Conservation (phyloP, 23 red algal species). For the Chondrus crispus region DNA sequence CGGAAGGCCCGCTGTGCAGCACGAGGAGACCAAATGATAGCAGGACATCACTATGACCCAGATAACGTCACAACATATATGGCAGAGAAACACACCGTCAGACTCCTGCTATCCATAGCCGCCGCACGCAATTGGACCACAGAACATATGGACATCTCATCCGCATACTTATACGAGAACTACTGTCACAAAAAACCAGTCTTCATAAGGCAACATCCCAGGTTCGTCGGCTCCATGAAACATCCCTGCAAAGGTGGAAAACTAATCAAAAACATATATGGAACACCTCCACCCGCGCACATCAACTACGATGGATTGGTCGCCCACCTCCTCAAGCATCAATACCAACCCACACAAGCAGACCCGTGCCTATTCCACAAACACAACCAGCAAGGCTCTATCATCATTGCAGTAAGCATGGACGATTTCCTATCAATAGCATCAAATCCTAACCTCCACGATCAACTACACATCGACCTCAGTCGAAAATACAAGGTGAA, state of each 20-base stretch:
- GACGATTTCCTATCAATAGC: background rate
- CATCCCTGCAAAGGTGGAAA: background rate
- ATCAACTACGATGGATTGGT: background rate
- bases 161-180: background rate
- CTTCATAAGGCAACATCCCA: background rate
- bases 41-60: background rate
- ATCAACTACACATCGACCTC: background rate
- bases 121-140: background rate
- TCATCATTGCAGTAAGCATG: background rate
- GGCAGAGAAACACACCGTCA: background rate
- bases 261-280: background rate
- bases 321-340: background rate
- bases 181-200: background rate
- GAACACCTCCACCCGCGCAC: background rate
- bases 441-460: background rate
- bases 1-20: background rate
- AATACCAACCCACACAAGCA: background rate
- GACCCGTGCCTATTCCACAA: constrained; percentile 20
- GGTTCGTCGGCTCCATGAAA: background rate
- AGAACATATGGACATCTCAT: background rate
- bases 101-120: background rate
- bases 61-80: background rate
- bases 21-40: background rate
- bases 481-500: background rate
- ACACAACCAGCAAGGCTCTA: background rate